Percentiles rank a stretch among this genome's conserved stretches.
Conservation (phyloP, 2,329 filamentous ascomycete genomes). For the Colletotrichum sp. region DNA sequence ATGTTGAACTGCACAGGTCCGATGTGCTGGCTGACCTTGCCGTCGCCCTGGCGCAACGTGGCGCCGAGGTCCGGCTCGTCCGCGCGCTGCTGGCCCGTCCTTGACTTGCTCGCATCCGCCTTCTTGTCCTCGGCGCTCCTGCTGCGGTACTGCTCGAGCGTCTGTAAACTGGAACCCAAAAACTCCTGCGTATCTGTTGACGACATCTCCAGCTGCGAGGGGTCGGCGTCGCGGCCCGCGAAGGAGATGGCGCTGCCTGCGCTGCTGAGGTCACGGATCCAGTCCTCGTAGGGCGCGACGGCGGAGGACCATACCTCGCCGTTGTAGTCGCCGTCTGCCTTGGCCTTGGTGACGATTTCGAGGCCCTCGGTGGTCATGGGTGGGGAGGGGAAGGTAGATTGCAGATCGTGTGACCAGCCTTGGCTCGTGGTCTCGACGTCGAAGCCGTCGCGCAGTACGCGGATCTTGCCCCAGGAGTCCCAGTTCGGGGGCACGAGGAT, state of each 20-base stretch:
- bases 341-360: constrained; percentile 27
- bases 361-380: constrained; percentile 21
- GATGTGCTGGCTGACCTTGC: constrained; percentile 76
- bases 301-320: constrained; percentile 55
- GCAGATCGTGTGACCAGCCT: constrained; percentile 86
- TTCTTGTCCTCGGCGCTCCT: constrained; percentile 51
- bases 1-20: constrained; percentile 98
- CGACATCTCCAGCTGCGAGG: constrained; percentile 62
- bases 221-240: constrained; percentile 52
- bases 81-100: constrained; percentile 21
- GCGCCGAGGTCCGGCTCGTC: constrained; percentile 27
- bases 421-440: constrained; percentile 86
- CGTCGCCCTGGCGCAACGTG: constrained; percentile 34
- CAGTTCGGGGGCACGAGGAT: constrained; percentile 95
- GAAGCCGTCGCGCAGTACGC: constrained; percentile 88
- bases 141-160: constrained; percentile 70
- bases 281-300: constrained; percentile 78
- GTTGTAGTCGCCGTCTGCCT: constrained; percentile 23
- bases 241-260: constrained; percentile 57
- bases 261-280: constrained; percentile 76
- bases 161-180: constrained; percentile 74
- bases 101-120: constrained; percentile 26
- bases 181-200: constrained; percentile 81
- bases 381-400: constrained; percentile 54
- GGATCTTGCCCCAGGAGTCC: constrained; percentile 98